Percentiles rank a stretch among this genome's conserved stretches.
Evolutionary conservation across 768 basidiomycete species (phyloP).

Genomic region (Hericium coralloides): DNA sequence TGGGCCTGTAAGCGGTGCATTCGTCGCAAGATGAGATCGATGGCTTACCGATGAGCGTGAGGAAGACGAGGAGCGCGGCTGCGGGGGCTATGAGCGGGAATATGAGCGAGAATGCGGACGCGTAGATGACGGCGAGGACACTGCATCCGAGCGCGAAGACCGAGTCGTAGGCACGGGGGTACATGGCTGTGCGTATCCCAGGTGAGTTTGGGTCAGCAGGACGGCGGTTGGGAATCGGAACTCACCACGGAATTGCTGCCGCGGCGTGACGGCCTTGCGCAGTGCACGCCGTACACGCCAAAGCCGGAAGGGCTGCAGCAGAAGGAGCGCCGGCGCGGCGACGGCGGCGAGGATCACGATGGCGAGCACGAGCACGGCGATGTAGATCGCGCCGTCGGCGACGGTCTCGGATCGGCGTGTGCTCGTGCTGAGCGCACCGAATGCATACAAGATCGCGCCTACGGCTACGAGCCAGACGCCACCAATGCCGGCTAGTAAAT

Average conservation of each 20-base stretch:
- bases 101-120: conserved; percentile 62
- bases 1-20: neutral
- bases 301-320: conserved; percentile 64
- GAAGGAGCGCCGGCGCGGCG: conserved; percentile 57
- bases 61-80: conserved; percentile 51
- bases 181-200: conserved; percentile 44
- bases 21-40: neutral
- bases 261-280: conserved; percentile 57
- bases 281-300: conserved; percentile 49
- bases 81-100: conserved; percentile 74
- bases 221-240: conserved; percentile 1
- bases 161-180: conserved; percentile 64
- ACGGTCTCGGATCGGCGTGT: conserved; percentile 32
- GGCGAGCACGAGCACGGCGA: conserved; percentile 49
- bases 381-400: conserved; percentile 65
- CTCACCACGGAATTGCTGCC: conserved; percentile 72
- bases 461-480: conserved; percentile 55
- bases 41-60: conserved; percentile 51
- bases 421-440: conserved; percentile 44
- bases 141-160: conserved; percentile 59
- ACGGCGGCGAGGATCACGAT: conserved; percentile 58
- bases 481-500: conserved; percentile 41
- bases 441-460: conserved; percentile 63
- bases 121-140: conserved; percentile 60
- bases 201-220: neutral